These are phyloP conservation scores for Truncatella angustata DNA, from an alignment of 2,329 filamentous ascomycete genomes.

Conservation along the genomic window DNA sequence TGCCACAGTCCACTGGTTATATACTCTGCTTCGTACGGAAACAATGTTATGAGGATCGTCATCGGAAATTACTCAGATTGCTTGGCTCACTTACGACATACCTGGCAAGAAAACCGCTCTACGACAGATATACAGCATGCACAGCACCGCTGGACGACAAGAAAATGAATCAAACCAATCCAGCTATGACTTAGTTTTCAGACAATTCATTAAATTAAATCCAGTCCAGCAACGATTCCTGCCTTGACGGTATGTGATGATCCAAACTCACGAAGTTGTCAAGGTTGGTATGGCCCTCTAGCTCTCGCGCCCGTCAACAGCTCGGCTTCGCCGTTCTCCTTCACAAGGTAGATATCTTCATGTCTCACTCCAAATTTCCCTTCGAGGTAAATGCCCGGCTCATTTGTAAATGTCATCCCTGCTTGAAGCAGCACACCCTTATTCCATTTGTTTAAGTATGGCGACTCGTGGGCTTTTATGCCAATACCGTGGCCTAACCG, in stretches of 20 bases:
- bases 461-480: conserved; percentile 65
- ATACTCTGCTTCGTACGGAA: conserved; percentile 1
- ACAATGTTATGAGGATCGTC: no score
- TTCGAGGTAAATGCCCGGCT: conserved; percentile 62
- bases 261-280: no score
- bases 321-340: conserved; percentile 49
- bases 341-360: conserved; percentile 61
- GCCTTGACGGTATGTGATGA: no score
- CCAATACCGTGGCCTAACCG: conserved; percentile 64
- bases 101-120: no score
- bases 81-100: no score
- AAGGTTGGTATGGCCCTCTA: conserved; percentile 51
- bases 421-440: conserved; percentile 40
- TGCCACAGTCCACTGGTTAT: conserved; percentile 7
- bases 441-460: conserved; percentile 64
- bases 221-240: no score
- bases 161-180: no score
- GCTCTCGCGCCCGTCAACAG: conserved; percentile 54
- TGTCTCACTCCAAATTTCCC: conserved; percentile 60
- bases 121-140: no score
- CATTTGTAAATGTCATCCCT: conserved; percentile 63
- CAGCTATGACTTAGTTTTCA: no score
- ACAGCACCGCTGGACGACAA: no score
- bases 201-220: no score
- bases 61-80: no score